Evolutionary conservation across 495 filamentous ascomycete species (phyloP).

Genomic region (Margaritispora aquatica): DNA sequence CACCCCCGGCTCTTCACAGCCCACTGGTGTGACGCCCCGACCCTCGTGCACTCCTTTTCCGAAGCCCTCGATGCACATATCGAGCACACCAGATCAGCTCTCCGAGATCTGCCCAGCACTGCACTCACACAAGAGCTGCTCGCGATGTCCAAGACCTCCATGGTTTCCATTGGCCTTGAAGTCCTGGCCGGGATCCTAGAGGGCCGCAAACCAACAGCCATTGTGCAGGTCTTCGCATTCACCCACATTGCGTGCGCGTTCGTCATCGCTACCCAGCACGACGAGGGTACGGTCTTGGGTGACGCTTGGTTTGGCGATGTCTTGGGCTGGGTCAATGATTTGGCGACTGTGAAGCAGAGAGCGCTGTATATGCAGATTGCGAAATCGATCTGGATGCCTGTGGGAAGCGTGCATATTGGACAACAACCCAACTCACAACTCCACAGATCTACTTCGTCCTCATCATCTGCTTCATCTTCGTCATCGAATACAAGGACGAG

Average conservation of each 20-base stretch:
- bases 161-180: conserved; percentile 19
- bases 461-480: background rate
- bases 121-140: conserved; percentile 12
- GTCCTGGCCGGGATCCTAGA: conserved; percentile 16
- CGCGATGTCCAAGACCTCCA: conserved; percentile 17
- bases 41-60: conserved; percentile 16
- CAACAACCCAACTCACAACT: background rate
- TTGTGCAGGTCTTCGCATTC: conserved; percentile 20
- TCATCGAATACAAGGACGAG: background rate
- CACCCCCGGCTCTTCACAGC: conserved; percentile 7
- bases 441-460: too few relatives aligned
- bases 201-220: conserved; percentile 16
- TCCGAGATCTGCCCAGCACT: conserved; percentile 7
- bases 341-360: conserved; percentile 12
- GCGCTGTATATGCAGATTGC: conserved; percentile 16
- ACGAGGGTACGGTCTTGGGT: conserved; percentile 7
- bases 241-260: conserved; percentile 23
- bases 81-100: conserved; percentile 11
- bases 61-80: conserved; percentile 21
- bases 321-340: conserved; percentile 7
- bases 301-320: conserved; percentile 17
- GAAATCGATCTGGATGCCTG: conserved; percentile 16
- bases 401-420: background rate
- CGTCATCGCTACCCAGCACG: conserved; percentile 11
- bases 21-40: conserved; percentile 7